Conservation (phyloP, 2,329 filamentous ascomycete genomes). For the Verticillium zaregamsianum region DNA sequence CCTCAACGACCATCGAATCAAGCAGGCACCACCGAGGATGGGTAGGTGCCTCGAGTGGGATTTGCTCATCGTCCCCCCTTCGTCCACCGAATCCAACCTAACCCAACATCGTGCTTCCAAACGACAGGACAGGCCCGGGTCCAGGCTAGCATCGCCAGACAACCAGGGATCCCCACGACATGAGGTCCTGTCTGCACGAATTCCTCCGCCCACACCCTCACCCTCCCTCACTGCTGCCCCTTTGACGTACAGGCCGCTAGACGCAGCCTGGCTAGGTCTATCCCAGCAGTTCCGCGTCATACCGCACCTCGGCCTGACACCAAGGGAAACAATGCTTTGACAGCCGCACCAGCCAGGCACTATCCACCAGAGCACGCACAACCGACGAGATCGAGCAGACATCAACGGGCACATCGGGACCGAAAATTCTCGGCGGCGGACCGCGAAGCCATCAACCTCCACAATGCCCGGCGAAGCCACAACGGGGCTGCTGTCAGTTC, state of each 20-base stretch:
- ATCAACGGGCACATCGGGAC: neutral
- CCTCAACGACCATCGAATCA: too few species aligned
- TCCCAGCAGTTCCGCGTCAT: neutral
- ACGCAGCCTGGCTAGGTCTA: neutral
- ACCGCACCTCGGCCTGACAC: neutral
- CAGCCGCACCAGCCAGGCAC: neutral
- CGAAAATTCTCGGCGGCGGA: neutral
- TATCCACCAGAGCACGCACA: neutral
- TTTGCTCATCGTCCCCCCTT: too few species aligned
- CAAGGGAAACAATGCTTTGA: neutral
- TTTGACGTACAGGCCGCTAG: neutral
- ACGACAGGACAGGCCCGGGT: neutral
- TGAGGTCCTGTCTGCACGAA: neutral
- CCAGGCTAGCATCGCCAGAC: neutral
- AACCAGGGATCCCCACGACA: neutral
- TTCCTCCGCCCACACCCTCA: neutral
- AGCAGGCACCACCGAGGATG: too few species aligned
- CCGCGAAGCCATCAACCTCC: neutral
- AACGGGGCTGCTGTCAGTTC: neutral
- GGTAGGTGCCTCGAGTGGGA: too few species aligned
- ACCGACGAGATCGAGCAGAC: too few species aligned
- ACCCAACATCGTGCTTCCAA: neutral
- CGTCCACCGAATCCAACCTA: neutral
- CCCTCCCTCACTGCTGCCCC: neutral
- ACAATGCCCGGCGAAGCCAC: neutral